Conservation (phyloP, 2,329 filamentous ascomycete species). For the Didymella lethalis region DNA sequence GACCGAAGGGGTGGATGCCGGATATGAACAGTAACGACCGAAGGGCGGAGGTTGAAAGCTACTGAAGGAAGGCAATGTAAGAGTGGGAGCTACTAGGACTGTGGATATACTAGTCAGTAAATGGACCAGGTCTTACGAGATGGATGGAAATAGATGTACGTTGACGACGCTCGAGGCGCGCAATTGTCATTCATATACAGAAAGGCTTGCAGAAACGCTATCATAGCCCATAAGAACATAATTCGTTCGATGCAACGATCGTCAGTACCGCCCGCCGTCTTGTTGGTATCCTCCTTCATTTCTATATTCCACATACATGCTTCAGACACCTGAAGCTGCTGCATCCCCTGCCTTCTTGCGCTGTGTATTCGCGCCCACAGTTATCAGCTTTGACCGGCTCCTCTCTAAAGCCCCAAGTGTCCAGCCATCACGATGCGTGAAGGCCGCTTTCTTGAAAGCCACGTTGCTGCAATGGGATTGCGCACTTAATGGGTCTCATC, state of each 20-base stretch:
- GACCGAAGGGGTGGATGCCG: conserved; percentile 91
- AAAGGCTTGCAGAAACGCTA: conserved; percentile 41
- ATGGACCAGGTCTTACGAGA: too few relatives aligned
- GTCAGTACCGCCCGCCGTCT: conserved; percentile 11
- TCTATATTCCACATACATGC: neutral
- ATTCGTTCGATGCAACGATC: conserved; percentile 24
- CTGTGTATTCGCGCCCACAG: neutral
- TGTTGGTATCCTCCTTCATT: conserved; percentile 14
- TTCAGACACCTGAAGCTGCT: neutral
- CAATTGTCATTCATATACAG: conserved; percentile 35
- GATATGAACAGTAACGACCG: conserved; percentile 65
- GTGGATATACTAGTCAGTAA: too few relatives aligned
- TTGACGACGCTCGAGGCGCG: conserved; percentile 6
- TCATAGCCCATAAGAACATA: conserved; percentile 44
- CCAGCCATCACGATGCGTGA: neutral
- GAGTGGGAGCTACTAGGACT: too few relatives aligned
- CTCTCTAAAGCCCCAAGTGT: conserved; percentile 2
- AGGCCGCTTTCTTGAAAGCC: neutral
- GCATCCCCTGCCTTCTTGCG: neutral
- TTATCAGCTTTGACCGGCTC: conserved; percentile 2
- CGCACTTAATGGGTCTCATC: conserved; percentile 79
- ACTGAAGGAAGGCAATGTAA: conserved; percentile 24
- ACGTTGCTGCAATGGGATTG: conserved; percentile 13
- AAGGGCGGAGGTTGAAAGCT: conserved; percentile 54
- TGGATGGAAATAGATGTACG: neutral